These are phyloP conservation scores for Plasmopara muralis DNA, from an alignment of 352 stramenopile species.

Conservation along the genomic window DNA sequence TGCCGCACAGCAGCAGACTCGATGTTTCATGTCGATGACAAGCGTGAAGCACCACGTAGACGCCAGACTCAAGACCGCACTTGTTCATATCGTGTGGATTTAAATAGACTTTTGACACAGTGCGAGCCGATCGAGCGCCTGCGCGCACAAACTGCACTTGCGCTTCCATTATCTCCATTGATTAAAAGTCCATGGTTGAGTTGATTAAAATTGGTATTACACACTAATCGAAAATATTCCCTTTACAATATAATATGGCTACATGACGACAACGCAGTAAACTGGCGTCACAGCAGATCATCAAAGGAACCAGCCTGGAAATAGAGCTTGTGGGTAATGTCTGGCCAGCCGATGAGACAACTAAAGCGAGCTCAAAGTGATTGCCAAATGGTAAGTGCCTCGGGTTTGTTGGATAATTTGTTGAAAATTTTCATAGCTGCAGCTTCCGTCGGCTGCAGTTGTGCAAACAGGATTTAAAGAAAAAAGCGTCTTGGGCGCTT, in stretches of 20 bases:
- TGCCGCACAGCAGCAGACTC: conserved; percentile 44
- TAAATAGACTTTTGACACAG: conserved; percentile 65
- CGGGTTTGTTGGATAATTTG: background rate
- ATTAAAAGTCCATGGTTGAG: background rate
- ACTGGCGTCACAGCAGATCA: conserved; percentile 12
- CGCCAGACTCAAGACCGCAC: conserved; percentile 33
- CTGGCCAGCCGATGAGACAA: conserved; percentile 6
- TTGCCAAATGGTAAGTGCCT: conserved; percentile 3
- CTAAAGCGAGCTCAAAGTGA: background rate
- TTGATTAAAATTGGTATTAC: too few species aligned
- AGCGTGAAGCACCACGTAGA: conserved; percentile 27
- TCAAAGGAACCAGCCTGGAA: conserved; percentile 12
- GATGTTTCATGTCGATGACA: background rate
- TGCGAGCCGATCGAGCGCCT: conserved; percentile 43
- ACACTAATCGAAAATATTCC: too few species aligned
- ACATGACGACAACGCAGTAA: background rate
- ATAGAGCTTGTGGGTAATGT: conserved; percentile 12
- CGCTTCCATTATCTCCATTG: conserved; percentile 19
- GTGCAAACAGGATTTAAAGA: conserved; percentile 1
- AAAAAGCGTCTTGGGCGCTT: background rate
- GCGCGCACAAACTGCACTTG: conserved; percentile 58
- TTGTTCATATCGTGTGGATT: conserved; percentile 46
- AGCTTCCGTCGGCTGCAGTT: conserved; percentile 23
- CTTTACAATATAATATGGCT: too few species aligned
- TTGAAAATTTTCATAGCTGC: conserved; percentile 4